These are phyloP conservation scores for Xylaria scruposa DNA, from an alignment of 495 filamentous ascomycete genomes.

Conservation along the genomic window DNA sequence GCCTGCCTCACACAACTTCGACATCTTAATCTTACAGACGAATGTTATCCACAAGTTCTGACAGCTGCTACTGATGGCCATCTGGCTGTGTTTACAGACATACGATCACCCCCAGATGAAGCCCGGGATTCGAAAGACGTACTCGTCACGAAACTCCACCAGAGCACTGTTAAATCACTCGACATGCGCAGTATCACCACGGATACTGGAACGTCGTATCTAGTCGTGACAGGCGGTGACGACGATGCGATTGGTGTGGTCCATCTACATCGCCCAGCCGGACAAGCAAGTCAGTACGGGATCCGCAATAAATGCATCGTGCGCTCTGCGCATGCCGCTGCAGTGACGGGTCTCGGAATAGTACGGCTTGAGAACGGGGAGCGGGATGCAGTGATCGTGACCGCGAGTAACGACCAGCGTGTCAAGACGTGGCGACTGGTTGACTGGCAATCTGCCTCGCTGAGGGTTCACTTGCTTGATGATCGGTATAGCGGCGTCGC, in stretches of 20 bases:
- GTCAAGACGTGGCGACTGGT: conserved; percentile 72
- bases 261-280: conserved; percentile 41
- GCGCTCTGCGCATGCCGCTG: conserved; percentile 78
- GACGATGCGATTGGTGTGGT: conserved; percentile 77
- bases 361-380: conserved; percentile 38
- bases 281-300: conserved; percentile 20
- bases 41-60: conserved; percentile 52
- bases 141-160: conserved; percentile 63
- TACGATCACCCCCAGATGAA: not conserved
- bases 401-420: conserved; percentile 80
- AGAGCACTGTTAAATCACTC: conserved; percentile 74
- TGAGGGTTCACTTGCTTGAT: conserved; percentile 52
- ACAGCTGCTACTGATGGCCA: conserved; percentile 56
- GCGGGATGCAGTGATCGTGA: conserved; percentile 51
- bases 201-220: conserved; percentile 33
- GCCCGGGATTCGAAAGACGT: not conserved
- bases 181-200: conserved; percentile 41
- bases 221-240: conserved; percentile 81
- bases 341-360: conserved; percentile 70
- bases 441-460: conserved; percentile 32
- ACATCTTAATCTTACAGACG: conserved; percentile 50
- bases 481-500: conserved; percentile 69
- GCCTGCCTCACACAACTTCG: conserved; percentile 77
- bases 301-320: conserved; percentile 60
- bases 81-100: conserved; percentile 46